Conservation (phyloP, 805 yeast species). For the Candida vartiovaarae region DNA sequence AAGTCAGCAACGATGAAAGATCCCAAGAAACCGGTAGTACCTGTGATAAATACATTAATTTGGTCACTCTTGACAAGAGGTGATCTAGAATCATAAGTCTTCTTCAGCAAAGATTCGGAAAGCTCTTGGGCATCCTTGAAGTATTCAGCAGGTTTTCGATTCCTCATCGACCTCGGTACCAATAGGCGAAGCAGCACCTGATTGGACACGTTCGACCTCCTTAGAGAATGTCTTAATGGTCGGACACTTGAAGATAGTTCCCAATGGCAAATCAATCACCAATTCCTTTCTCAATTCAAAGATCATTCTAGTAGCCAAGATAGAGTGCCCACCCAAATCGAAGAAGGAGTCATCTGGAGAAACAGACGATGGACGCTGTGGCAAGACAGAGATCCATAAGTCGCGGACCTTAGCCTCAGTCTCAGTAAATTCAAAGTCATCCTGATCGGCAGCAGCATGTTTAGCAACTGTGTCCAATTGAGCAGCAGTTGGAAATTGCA, state of each 20-base stretch:
- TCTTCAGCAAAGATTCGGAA: constrained; percentile 32
- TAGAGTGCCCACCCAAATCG: constrained; percentile 97
- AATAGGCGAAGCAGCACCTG: constrained; percentile 41
- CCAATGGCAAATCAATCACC: constrained; percentile 78
- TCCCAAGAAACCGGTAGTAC: constrained; percentile 95
- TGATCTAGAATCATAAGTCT: constrained; percentile 38
- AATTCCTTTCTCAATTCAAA: constrained; percentile 79
- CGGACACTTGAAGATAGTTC: constrained; percentile 84
- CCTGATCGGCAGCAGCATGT: constrained; percentile 34
- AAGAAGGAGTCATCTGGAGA: constrained; percentile 84
- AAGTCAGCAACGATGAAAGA: constrained; percentile 79
- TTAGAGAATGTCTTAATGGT: constrained; percentile 73
- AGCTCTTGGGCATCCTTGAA: constrained; percentile 66
- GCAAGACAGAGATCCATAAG: constrained; percentile 80
- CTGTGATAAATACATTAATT: constrained; percentile 77
- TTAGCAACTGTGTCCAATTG: constrained; percentile 74
- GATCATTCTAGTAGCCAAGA: constrained; percentile 94
- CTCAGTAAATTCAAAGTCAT: constrained; percentile 49
- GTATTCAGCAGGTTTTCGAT: constrained; percentile 38
- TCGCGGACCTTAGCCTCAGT: constrained; percentile 67
- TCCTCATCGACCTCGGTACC: constrained; percentile 28
- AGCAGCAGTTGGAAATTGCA: constrained; percentile 89
- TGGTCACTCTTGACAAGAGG: constrained; percentile 29
- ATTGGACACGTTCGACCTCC: constrained; percentile 54
- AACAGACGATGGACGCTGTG: constrained; percentile 74